phyloP scores from a whole-genome alignment of 2,329 filamentous ascomycete species.

The Verticillium nubilum region DNA sequence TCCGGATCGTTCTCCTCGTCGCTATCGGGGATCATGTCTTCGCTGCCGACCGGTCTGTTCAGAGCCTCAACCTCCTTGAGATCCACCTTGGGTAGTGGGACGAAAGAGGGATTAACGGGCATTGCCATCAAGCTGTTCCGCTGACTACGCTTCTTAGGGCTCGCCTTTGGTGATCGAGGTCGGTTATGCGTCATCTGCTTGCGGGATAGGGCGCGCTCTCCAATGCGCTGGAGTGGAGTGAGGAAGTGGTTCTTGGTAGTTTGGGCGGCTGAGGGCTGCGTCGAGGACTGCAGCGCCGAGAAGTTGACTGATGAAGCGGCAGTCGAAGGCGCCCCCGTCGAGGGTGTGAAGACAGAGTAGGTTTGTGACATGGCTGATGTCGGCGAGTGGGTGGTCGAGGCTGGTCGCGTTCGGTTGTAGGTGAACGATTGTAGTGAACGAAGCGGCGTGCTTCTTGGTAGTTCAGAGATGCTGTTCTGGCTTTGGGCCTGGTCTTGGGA shows the following conservation, averaged over 20 bases:
- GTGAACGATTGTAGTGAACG: slow-evolving; percentile 17
- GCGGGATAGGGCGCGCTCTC: slow-evolving; percentile 36
- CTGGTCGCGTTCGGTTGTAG: slow-evolving; percentile 19
- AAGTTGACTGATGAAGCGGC: slow-evolving; percentile 36
- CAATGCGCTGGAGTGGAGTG: slow-evolving; percentile 50
- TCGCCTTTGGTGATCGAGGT: slow-evolving; percentile 9
- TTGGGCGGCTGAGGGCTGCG: slow-evolving; percentile 24
- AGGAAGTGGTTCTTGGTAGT: slow-evolving; percentile 36
- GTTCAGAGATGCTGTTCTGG: not conserved
- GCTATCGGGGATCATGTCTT: slow-evolving; percentile 51
- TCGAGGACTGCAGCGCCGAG: slow-evolving; percentile 23
- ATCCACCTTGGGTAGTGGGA: slow-evolving; percentile 50
- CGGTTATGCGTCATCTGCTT: slow-evolving; percentile 18
- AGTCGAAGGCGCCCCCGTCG: slow-evolving; percentile 29
- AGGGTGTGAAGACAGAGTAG: slow-evolving; percentile 30
- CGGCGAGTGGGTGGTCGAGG: slow-evolving; percentile 23
- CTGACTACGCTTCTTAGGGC: slow-evolving; percentile 11
- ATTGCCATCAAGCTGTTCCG: slow-evolving; percentile 25
- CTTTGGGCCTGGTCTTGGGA: not conserved
- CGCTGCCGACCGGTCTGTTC: slow-evolving; percentile 44
- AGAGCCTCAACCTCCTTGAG: slow-evolving; percentile 47
- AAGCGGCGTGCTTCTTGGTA: not conserved
- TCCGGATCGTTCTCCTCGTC: slow-evolving; percentile 37
- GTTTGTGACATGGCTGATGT: slow-evolving; percentile 25
- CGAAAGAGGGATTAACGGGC: slow-evolving; percentile 47